Conservation (phyloP, 805 yeast species). For the Pichia eremophila region DNA sequence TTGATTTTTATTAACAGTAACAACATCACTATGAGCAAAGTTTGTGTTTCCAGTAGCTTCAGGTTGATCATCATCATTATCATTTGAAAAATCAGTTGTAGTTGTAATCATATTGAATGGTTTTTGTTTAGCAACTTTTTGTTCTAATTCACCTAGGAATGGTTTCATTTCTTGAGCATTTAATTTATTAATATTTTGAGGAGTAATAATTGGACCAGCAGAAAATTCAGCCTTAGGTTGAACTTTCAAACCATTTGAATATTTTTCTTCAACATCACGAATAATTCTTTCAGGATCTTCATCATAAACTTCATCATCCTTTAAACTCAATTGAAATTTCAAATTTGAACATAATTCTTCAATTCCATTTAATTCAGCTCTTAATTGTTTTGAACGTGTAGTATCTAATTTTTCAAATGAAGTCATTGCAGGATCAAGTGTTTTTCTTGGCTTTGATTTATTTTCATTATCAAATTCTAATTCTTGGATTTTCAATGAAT, state of each 20-base stretch:
- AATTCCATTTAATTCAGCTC: conserved; percentile 16
- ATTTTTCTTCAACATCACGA: conserved; percentile 21
- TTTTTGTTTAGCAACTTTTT: conserved; percentile 36
- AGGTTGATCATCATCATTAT: neutral
- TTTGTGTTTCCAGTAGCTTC: no score
- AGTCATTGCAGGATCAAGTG: conserved; percentile 23
- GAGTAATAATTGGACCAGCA: conserved; percentile 8
- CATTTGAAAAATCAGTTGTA: neutral
- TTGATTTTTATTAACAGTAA: no score
- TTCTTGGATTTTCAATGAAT: conserved; percentile 15
- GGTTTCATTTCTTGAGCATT: conserved; percentile 20
- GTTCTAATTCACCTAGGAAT: conserved; percentile 44
- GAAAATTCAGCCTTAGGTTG: conserved; percentile 16
- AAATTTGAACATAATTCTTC: conserved; percentile 21
- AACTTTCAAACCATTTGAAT: conserved; percentile 21
- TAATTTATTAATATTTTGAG: conserved; percentile 9
- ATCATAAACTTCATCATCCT: conserved; percentile 16
- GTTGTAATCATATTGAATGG: neutral
- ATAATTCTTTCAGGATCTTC: conserved; percentile 15
- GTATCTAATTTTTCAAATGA: conserved; percentile 5
- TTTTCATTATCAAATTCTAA: conserved; percentile 5
- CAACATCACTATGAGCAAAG: no score
- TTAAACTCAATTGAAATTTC: conserved; percentile 18
- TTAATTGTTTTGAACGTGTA: conserved; percentile 14
- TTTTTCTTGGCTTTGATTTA: conserved; percentile 5